Percentiles rank a stretch among this genome's conserved stretches.
These are phyloP conservation scores for Leishmania lainsoni DNA, from an alignment of 208 protist genomes.

Conservation along the genomic window DNA sequence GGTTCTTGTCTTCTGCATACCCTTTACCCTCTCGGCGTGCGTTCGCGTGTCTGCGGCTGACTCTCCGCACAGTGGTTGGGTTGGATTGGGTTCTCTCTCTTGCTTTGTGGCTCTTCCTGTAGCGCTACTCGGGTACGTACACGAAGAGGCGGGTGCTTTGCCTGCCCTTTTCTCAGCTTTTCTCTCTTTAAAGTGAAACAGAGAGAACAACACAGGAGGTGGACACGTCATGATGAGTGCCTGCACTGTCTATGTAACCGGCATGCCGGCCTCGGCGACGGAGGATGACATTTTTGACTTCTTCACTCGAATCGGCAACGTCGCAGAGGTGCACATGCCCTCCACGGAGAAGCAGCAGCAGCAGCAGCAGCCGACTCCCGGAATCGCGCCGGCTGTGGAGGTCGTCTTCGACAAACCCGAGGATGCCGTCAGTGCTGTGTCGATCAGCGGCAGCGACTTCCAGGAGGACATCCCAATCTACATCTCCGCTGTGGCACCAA, in stretches of 20 bases:
- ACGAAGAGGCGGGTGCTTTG: too few species aligned
- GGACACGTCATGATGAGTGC: constrained; percentile 12
- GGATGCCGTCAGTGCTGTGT: constrained; percentile 26
- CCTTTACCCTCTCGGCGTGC: not conserved
- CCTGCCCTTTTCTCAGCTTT: too few species aligned
- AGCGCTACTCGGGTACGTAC: too few species aligned
- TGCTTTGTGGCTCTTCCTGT: not conserved
- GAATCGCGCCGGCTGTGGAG: constrained; percentile 2
- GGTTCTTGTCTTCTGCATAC: not conserved
- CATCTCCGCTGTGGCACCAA: constrained; percentile 31
- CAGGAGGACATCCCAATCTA: constrained; percentile 30
- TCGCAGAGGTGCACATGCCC: constrained; percentile 45
- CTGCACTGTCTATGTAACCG: constrained; percentile 41
- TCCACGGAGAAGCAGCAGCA: not conserved
- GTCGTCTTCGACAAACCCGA: constrained; percentile 34
- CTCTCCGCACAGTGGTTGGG: not conserved
- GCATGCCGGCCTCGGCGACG: constrained; percentile 45
- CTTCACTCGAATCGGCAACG: constrained; percentile 64
- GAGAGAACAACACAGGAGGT: not conserved
- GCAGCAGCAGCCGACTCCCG: not conserved
- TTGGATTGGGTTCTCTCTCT: not conserved
- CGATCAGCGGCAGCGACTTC: constrained; percentile 46
- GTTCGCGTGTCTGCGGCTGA: not conserved
- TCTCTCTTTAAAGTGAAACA: too few species aligned
- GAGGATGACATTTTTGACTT: constrained; percentile 69